Conservation (phyloP, 164 flowering plant species). For the Vitis rupestris region DNA sequence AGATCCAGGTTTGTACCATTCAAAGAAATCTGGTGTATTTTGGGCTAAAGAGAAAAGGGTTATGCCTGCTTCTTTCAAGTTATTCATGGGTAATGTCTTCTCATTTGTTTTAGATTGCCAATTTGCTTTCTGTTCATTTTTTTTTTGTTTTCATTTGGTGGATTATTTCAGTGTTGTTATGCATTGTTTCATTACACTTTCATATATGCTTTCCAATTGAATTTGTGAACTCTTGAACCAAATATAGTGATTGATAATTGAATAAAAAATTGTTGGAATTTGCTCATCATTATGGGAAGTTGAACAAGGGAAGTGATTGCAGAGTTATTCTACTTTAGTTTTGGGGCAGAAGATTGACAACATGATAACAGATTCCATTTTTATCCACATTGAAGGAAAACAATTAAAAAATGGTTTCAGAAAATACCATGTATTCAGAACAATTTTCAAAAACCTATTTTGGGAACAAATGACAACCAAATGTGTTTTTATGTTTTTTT, state of each 20-base stretch:
- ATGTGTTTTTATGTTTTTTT: no score
- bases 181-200: neutral
- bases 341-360: neutral
- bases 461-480: no score
- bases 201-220: neutral
- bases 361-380: neutral
- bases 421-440: no score
- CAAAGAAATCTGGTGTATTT: constrained; percentile 74
- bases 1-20: constrained; percentile 82
- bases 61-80: constrained; percentile 80
- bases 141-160: neutral
- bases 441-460: no score
- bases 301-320: neutral
- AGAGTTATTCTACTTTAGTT: neutral
- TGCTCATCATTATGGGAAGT: neutral
- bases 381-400: no score
- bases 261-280: neutral
- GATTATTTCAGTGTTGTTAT: neutral
- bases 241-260: neutral
- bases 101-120: neutral
- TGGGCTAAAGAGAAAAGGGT: constrained; percentile 78
- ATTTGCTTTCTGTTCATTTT: neutral
- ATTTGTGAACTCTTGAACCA: neutral
- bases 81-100: constrained; percentile 56
- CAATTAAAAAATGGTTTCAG: no score